These are phyloP conservation scores for Lophium mytilinum DNA, from an alignment of 495 filamentous ascomycete species.

Conservation along the genomic window DNA sequence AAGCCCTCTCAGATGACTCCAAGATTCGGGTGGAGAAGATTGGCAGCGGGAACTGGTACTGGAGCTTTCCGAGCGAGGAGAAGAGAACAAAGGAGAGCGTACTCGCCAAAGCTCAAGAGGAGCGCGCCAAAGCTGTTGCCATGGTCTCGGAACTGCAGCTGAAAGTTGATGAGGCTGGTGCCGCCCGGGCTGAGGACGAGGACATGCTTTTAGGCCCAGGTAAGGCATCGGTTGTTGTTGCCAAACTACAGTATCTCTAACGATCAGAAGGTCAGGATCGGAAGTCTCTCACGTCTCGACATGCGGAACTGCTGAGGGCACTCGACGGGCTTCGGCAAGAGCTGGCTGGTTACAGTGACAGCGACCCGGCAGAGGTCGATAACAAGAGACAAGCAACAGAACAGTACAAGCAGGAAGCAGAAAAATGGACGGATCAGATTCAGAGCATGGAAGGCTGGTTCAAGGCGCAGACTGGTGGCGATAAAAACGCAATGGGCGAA, in stretches of 20 bases:
- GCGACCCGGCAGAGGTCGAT: constrained; percentile 45
- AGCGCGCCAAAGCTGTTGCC: constrained; percentile 43
- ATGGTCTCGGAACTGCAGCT: constrained; percentile 35
- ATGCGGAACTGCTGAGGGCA: constrained; percentile 32
- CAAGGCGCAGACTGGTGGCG: constrained; percentile 40
- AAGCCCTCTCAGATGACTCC: constrained; percentile 55
- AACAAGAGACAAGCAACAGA: constrained; percentile 44
- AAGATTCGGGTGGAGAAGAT: constrained; percentile 70
- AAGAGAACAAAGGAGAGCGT: constrained; percentile 44
- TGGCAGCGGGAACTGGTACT: constrained; percentile 76
- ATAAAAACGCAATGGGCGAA: constrained; percentile 44
- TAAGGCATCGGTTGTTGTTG: neutral
- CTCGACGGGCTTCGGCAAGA: constrained; percentile 36
- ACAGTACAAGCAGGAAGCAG: constrained; percentile 40
- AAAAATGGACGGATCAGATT: constrained; percentile 57
- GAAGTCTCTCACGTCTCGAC: constrained; percentile 28
- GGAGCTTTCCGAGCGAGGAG: constrained; percentile 61
- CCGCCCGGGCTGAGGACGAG: constrained; percentile 38
- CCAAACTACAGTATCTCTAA: neutral
- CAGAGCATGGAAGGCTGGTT: constrained; percentile 56
- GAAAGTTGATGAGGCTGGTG: constrained; percentile 39
- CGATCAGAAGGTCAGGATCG: constrained; percentile 17
- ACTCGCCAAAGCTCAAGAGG: constrained; percentile 44
- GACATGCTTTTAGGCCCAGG: constrained; percentile 23
- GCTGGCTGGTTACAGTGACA: constrained; percentile 42